phyloP scores from a whole-genome alignment of 495 filamentous ascomycete species.

The Wilcoxina mikolae region DNA sequence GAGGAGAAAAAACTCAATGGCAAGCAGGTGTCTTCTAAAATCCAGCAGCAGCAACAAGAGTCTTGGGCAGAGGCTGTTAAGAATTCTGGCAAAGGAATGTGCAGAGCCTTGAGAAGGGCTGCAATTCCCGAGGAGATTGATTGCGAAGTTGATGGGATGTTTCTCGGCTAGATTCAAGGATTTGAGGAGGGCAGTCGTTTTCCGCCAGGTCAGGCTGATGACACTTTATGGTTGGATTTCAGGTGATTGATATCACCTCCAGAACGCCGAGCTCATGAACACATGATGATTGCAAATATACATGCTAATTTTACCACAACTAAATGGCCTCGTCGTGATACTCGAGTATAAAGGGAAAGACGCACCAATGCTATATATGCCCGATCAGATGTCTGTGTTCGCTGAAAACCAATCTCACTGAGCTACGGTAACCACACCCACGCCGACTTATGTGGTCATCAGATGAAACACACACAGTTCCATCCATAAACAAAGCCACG shows the following conservation, averaged over 20 bases:
- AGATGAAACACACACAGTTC: constrained; percentile 11
- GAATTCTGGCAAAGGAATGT: not conserved
- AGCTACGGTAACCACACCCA: too few species aligned
- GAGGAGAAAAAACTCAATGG: not conserved
- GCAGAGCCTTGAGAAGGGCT: not conserved
- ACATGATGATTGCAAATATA: not conserved
- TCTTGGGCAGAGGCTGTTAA: not conserved
- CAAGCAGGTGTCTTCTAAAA: too few species aligned
- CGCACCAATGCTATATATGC: too few species aligned
- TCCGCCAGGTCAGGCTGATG: not conserved
- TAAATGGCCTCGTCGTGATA: not conserved
- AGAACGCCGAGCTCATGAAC: not conserved
- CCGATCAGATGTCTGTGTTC: too few species aligned
- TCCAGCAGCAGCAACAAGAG: not conserved
- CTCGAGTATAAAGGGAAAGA: not conserved
- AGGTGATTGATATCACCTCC: not conserved
- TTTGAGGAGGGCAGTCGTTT: not conserved
- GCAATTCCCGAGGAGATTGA: not conserved
- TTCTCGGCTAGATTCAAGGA: too few species aligned
- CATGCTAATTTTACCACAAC: not conserved
- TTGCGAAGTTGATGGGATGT: not conserved
- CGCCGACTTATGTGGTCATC: too few species aligned
- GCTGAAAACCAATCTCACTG: not conserved
- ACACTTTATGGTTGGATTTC: not conserved
- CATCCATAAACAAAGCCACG: constrained; percentile 4